Evolutionary conservation across 495 filamentous ascomycete species (phyloP), one percentile per base, ranked within the genome.

Genomic region (Cetradonia linearis): DNA sequence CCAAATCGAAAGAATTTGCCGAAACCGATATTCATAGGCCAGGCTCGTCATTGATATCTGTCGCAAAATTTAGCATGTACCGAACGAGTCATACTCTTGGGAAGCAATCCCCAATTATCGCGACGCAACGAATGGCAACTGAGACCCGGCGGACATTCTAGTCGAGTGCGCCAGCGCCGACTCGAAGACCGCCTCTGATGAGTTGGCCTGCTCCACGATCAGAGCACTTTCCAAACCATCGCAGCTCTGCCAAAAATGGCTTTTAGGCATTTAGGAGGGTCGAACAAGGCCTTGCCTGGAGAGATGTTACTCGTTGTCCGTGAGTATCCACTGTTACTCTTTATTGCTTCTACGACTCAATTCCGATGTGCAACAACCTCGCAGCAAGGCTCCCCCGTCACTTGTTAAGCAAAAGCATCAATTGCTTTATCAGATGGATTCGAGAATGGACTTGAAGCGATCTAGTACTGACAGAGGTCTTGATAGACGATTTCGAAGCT

Each of bases 401-500:
- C 25, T 25, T 30, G 9, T 16, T 25, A 7, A 23, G 30, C 14
- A 25, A 2, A 8, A 2, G 44, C 52, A 5, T n/a, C 34, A 14
- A 14, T 28, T 54, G 27, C 55, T 42, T 23, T 40, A 4, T 14
- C 56, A 23, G 18, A 27, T 31, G 16, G 25, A 9, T 3, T 52
- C 10, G 37, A 20, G 18, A 18, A 1, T 9, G 1, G 16, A 33
- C 7, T 10, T 42, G 20, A 28, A 20, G 2, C 37, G 5, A 27
- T n/a, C 13, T 34, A 31, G 20, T 46, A 28, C 63, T 67, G 33
- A 70, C 63, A 36, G 34, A 23, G 20, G 31, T 55, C 27, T 9
- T 25, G 55, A 11, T 40, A 55, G 78, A 98, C 76, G 90, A 95
- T 72, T 97, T 97, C 72, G 75, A 81, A 65, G 88, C 91, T 57